phyloP scores from a whole-genome alignment of 305 asterid species.

The Fraxinus ornus region DNA sequence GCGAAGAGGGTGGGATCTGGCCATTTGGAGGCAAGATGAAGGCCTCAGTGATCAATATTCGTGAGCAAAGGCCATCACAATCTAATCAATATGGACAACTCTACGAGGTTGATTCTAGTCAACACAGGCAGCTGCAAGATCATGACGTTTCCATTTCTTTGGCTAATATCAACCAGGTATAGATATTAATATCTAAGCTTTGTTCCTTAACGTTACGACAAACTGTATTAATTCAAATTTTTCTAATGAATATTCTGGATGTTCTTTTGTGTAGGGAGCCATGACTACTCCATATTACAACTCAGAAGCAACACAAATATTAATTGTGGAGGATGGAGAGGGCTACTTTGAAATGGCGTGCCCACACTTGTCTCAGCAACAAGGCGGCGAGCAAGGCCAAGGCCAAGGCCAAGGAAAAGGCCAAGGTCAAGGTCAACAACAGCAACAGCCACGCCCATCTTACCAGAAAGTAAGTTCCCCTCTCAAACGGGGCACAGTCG shows the following conservation, averaged over 20 bases:
- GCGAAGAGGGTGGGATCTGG: slow-evolving; percentile 53
- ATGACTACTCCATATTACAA: slow-evolving; percentile 56
- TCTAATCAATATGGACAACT: slow-evolving; percentile 59
- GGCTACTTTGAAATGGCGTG: slow-evolving; percentile 75
- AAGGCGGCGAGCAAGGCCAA: slow-evolving; percentile 19
- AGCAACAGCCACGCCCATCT: background rate
- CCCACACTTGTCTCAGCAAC: slow-evolving; percentile 43
- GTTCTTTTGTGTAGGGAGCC: slow-evolving; percentile 40
- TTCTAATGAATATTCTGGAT: background rate
- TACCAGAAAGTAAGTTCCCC: slow-evolving; percentile 48
- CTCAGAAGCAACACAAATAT: slow-evolving; percentile 50
- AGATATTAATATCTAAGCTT: background rate
- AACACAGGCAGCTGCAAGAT: slow-evolving; percentile 40
- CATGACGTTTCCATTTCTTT: slow-evolving; percentile 46
- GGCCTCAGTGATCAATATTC: slow-evolving; percentile 38
- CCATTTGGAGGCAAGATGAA: slow-evolving; percentile 51
- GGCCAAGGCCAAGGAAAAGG: background rate
- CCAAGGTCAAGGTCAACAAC: background rate
- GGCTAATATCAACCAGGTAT: slow-evolving; percentile 54
- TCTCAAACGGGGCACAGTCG: slow-evolving; percentile 45
- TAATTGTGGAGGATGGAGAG: slow-evolving; percentile 43
- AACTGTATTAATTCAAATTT: background rate
- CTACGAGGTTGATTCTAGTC: slow-evolving; percentile 41
- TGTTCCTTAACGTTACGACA: too few species aligned
- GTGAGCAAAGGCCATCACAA: slow-evolving; percentile 31